A percentile compares a stretch with the other conserved stretches of the same genome.
phyloP scores from a whole-genome alignment of 2,329 filamentous ascomycete genomes.

The Verticillium nonalfalfae region DNA sequence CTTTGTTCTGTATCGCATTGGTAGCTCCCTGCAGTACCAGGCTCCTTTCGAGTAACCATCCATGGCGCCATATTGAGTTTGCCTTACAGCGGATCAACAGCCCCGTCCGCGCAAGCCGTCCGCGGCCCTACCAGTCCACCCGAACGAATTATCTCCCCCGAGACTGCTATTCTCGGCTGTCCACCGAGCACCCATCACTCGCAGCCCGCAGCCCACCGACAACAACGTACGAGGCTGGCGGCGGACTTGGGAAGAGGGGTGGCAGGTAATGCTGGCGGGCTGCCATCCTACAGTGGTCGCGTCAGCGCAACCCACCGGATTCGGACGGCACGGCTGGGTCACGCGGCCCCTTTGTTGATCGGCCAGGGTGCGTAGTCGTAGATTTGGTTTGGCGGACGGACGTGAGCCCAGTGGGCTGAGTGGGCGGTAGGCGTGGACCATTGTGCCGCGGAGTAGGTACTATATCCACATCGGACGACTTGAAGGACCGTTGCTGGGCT shows the following conservation, averaged over 20 bases:
- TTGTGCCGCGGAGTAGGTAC: neutral
- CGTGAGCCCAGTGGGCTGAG: neutral
- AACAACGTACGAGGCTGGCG: neutral
- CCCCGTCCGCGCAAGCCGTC: neutral
- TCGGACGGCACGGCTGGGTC: neutral
- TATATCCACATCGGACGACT: neutral
- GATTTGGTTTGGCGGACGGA: neutral
- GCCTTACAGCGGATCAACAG: neutral
- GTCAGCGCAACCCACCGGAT: neutral
- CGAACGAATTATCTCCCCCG: neutral
- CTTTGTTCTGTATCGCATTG: neutral
- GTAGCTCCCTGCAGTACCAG: neutral
- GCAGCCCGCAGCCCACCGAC: no score
- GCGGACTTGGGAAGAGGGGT: neutral
- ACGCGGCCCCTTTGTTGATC: neutral
- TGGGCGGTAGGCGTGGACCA: neutral
- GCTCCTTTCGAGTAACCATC: neutral
- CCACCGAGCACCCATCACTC: neutral
- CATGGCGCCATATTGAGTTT: neutral
- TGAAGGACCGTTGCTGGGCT: neutral
- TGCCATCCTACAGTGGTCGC: neutral
- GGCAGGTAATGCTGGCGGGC: neutral
- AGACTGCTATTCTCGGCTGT: neutral
- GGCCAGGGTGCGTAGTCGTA: neutral
- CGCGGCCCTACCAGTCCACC: neutral